phyloP scores from a whole-genome alignment of 73 alveolate species.

The Paramecium octaurelia region DNA sequence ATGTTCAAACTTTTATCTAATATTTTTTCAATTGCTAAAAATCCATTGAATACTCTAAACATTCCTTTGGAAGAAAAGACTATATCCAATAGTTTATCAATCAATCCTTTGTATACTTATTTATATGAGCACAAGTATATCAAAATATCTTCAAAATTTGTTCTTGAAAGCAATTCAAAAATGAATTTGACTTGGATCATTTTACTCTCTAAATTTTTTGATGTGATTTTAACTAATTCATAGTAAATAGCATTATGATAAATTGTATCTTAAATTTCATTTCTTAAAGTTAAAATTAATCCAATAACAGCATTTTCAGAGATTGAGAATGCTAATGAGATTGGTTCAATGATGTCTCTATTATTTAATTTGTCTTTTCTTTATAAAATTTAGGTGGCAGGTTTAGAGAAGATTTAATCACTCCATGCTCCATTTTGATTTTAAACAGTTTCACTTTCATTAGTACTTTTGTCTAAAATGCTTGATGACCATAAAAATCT shows the following conservation, averaged over 20 bases:
- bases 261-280: background rate
- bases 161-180: background rate
- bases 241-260: conserved; percentile 16
- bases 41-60: conserved; percentile 14
- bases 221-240: background rate
- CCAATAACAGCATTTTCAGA: background rate
- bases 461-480: background rate
- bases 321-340: background rate
- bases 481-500: conserved; percentile 29
- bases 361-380: conserved; percentile 21
- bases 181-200: background rate
- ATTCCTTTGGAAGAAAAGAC: background rate
- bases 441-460: background rate
- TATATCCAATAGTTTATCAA: background rate
- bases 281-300: background rate
- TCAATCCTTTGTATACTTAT: background rate
- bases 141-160: background rate
- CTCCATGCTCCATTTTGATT: background rate
- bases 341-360: conserved; percentile 8
- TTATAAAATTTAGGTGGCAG: background rate
- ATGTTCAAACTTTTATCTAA: background rate
- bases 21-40: background rate
- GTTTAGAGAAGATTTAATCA: background rate
- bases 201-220: background rate
- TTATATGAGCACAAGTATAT: background rate